Percentiles rank a stretch among this genome's conserved stretches.
Conservation (phyloP, 345 rosid genomes). For the Lagerstroemia speciosa region DNA sequence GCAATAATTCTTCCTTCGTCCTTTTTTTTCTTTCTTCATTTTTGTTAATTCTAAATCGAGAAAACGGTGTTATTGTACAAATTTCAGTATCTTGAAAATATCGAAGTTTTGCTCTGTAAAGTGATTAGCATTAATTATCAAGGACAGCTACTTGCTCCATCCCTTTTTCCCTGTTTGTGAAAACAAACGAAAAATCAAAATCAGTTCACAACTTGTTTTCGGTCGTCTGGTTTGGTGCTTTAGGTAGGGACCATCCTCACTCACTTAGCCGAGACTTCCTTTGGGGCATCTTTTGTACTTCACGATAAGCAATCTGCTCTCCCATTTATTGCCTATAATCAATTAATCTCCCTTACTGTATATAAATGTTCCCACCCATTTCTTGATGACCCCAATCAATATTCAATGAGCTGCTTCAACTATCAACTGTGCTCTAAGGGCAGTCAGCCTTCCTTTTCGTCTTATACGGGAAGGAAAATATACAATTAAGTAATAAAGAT, state of each 20-base stretch:
- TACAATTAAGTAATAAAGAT: too few species aligned
- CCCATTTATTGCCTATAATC: not conserved
- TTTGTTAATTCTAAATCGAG: not conserved
- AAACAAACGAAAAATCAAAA: constrained; percentile 20
- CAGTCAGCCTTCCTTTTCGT: too few species aligned
- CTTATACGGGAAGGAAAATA: too few species aligned
- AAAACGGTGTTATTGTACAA: too few species aligned
- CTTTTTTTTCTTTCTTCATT: not conserved
- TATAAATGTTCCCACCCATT: not conserved
- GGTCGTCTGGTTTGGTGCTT: not conserved
- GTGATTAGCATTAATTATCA: not conserved
- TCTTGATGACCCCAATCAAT: not conserved
- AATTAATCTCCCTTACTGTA: not conserved
- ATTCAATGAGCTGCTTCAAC: not conserved
- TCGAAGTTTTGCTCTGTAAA: not conserved
- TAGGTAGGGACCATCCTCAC: not conserved
- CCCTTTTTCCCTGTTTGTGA: constrained; percentile 20
- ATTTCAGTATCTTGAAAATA: too few species aligned
- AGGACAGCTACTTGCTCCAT: not conserved
- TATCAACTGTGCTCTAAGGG: too few species aligned
- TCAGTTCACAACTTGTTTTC: not conserved
- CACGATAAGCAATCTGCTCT: not conserved
- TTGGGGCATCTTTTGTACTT: not conserved
- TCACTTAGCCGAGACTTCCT: not conserved
- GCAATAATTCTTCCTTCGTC: constrained; percentile 2